phyloP scores from a whole-genome alignment of 164 flowering plant genomes.

The Vitis vinifera region DNA sequence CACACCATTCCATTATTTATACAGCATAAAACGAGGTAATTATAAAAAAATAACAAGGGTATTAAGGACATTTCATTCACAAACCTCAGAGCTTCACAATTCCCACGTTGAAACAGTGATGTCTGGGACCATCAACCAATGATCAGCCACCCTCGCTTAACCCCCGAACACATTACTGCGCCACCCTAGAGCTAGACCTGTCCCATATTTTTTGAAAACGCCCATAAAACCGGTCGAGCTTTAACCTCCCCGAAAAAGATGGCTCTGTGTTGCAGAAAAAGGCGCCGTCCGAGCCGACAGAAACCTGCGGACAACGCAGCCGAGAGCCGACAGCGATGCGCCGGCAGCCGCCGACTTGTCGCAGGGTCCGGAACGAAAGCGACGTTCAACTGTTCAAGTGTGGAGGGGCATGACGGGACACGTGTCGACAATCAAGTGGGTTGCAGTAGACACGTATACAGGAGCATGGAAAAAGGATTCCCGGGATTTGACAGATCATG shows the following conservation, averaged over 20 bases:
- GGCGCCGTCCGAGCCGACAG: constrained; percentile 21
- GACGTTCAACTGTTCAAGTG: constrained; percentile 18
- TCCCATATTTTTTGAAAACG: neutral
- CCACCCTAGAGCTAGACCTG: neutral
- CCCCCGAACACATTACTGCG: neutral
- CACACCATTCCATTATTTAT: too few species aligned
- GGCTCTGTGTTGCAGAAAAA: constrained; percentile 4
- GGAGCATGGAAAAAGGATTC: neutral
- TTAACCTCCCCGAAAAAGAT: neutral
- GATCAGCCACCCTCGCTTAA: neutral
- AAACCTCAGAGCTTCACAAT: neutral
- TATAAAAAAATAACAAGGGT: neutral
- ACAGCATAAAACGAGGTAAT: neutral
- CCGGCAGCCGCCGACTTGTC: constrained; percentile 35
- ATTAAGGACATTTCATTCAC: neutral
- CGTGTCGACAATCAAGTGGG: neutral
- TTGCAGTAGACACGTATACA: neutral
- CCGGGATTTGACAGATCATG: constrained; percentile 20
- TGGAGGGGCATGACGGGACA: neutral
- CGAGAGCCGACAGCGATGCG: constrained; percentile 22
- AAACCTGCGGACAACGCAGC: constrained; percentile 4
- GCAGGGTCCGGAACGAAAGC: constrained; percentile 19
- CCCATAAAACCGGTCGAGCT: neutral
- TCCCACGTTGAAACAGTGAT: neutral
- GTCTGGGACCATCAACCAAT: constrained; percentile 3